phyloP scores from a whole-genome alignment of 2,329 filamentous ascomycete species.

The Aspergillaceae sp. region DNA sequence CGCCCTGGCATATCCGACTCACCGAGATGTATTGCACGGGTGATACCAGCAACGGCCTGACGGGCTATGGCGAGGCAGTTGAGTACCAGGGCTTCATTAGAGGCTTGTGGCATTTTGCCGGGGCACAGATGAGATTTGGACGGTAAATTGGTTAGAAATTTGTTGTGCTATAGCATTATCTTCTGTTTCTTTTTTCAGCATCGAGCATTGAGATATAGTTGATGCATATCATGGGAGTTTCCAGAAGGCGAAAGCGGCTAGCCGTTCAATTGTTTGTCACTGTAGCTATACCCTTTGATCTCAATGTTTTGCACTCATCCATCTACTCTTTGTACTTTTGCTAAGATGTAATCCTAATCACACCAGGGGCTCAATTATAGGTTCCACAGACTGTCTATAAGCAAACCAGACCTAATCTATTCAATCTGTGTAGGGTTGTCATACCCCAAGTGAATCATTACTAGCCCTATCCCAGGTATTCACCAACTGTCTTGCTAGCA shows the following conservation, averaged over 20 bases:
- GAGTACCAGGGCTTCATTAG: conserved; percentile 90
- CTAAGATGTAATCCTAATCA: too few relatives aligned
- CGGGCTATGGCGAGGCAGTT: conserved; percentile 45
- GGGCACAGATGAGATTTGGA: conserved; percentile 81
- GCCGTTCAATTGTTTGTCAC: not conserved
- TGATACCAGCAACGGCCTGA: conserved; percentile 29
- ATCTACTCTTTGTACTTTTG: too few relatives aligned
- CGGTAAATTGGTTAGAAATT: conserved; percentile 30
- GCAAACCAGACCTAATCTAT: too few relatives aligned
- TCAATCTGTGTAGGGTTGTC: too few relatives aligned
- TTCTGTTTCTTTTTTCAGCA: not conserved
- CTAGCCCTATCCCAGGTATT: too few relatives aligned
- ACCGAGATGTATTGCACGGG: conserved; percentile 78
- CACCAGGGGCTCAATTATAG: too few relatives aligned
- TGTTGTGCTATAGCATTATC: not conserved
- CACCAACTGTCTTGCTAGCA: too few relatives aligned
- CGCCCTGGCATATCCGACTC: conserved; percentile 89
- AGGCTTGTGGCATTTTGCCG: conserved; percentile 73
- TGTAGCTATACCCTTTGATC: not conserved
- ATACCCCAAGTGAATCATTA: too few relatives aligned
- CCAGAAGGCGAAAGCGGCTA: not conserved
- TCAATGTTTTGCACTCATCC: not conserved
- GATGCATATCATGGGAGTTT: not conserved
- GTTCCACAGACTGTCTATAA: too few relatives aligned
- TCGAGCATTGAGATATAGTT: not conserved